phyloP scores from a whole-genome alignment of 2,329 filamentous ascomycete genomes.

The Aureobasidium lini region DNA sequence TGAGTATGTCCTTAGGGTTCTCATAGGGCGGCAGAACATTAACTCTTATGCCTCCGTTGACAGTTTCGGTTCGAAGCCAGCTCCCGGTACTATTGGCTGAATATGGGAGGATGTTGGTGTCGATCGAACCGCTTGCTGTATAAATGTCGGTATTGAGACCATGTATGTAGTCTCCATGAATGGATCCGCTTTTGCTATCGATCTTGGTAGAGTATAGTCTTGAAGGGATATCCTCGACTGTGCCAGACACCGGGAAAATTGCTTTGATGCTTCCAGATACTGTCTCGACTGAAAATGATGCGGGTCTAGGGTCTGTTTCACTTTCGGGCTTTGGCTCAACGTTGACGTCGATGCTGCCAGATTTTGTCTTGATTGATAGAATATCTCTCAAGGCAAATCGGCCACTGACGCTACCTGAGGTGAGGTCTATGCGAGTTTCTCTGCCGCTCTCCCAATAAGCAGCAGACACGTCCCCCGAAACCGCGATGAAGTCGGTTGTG shows the following conservation, averaged over 20 bases:
- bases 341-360: slow-evolving; percentile 34
- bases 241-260: slow-evolving; percentile 22
- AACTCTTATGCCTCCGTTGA: slow-evolving; percentile 29
- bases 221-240: slow-evolving; percentile 27
- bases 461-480: slow-evolving; percentile 28
- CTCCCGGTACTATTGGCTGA: slow-evolving; percentile 21
- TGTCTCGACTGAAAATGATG: slow-evolving; percentile 30
- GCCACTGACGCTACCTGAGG: slow-evolving; percentile 35
- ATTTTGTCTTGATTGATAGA: slow-evolving; percentile 32
- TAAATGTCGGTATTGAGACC: slow-evolving; percentile 31
- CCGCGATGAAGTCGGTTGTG: slow-evolving; percentile 27
- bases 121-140: slow-evolving; percentile 32
- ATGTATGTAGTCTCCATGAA: slow-evolving; percentile 35
- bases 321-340: slow-evolving; percentile 32
- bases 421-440: slow-evolving; percentile 32
- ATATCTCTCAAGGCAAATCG: slow-evolving; percentile 34
- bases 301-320: slow-evolving; percentile 24
- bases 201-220: slow-evolving; percentile 36
- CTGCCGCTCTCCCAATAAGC: slow-evolving; percentile 27
- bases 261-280: slow-evolving; percentile 32
- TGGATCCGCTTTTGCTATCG: slow-evolving; percentile 30
- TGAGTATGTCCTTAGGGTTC: slow-evolving; percentile 21
- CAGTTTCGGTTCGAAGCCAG: slow-evolving; percentile 28
- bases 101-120: slow-evolving; percentile 31
- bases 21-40: slow-evolving; percentile 29